A percentile compares a stretch with the other conserved stretches of the same genome.
These are phyloP conservation scores for Ogataea populi-albae DNA, from an alignment of 805 yeast genomes.

Conservation along the genomic window DNA sequence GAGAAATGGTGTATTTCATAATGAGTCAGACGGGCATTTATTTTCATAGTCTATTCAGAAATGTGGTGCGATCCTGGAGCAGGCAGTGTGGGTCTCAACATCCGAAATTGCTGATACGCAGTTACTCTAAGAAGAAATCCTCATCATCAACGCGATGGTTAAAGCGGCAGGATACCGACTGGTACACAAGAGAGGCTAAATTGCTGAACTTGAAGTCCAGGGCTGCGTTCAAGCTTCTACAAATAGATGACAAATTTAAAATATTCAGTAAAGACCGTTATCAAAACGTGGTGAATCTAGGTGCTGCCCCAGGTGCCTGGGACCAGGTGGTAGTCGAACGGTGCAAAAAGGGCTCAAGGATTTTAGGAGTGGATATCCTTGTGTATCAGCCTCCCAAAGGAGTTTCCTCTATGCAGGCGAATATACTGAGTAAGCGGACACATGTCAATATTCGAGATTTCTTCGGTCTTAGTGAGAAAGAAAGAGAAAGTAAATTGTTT, in stretches of 20 bases:
- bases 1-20: no score
- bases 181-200: constrained; percentile 64
- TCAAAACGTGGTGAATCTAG: constrained; percentile 69
- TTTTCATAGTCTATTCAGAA: no score
- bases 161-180: constrained; percentile 63
- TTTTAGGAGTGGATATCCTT: constrained; percentile 81
- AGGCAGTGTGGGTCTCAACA: no score
- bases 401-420: constrained; percentile 79
- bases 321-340: constrained; percentile 72
- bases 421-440: constrained; percentile 67
- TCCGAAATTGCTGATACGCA: no score
- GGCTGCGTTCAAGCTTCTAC: constrained; percentile 86
- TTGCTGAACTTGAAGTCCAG: constrained; percentile 65
- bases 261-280: constrained; percentile 40
- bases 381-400: constrained; percentile 80
- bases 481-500: constrained; percentile 23
- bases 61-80: no score
- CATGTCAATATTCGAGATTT: constrained; percentile 53
- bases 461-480: constrained; percentile 37
- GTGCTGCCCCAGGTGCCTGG: constrained; percentile 96
- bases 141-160: constrained; percentile 74
- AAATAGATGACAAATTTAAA: constrained; percentile 62
- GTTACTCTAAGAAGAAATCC: constrained; percentile 23
- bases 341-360: constrained; percentile 48
- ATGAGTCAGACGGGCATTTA: no score